phyloP scores from a whole-genome alignment of 1,284 basidiomycete genomes.

The Puccinia novopanici region DNA sequence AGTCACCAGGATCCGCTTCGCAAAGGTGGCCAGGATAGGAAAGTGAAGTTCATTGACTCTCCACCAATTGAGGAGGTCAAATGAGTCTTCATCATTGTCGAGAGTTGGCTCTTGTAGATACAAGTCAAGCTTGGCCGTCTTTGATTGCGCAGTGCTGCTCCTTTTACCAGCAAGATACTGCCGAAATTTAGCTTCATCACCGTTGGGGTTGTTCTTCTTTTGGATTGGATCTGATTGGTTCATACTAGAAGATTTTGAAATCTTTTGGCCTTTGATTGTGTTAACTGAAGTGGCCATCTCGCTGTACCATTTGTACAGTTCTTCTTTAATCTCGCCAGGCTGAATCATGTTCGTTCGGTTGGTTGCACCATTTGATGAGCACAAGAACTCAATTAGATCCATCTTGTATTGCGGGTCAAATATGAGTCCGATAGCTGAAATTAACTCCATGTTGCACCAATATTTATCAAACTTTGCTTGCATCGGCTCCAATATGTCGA shows the following conservation, averaged over 20 bases:
- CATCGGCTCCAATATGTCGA: not conserved
- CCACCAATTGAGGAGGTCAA: slow-evolving; percentile 13
- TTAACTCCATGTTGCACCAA: not conserved
- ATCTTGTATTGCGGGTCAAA: not conserved
- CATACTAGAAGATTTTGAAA: too few relatives aligned
- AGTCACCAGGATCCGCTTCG: not conserved
- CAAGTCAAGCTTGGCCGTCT: not conserved
- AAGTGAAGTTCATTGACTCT: not conserved
- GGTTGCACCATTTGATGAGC: not conserved
- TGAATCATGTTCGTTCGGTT: not conserved
- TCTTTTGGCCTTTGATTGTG: too few relatives aligned
- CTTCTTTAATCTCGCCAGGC: not conserved
- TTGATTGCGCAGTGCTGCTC: not conserved
- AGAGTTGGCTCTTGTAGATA: not conserved
- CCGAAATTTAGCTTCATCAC: not conserved
- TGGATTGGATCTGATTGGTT: too few relatives aligned
- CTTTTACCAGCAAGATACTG: not conserved
- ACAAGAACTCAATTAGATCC: not conserved
- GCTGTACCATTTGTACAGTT: not conserved
- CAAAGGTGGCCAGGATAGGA: not conserved
- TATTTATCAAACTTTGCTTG: not conserved
- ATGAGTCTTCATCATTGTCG: not conserved
- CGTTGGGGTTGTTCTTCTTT: not conserved
- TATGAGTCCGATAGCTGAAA: not conserved
- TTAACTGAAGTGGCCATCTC: not conserved